Base-by-base conservation (phyloP, 306 rosid species). In the Aeschynomene evenia region DNA sequence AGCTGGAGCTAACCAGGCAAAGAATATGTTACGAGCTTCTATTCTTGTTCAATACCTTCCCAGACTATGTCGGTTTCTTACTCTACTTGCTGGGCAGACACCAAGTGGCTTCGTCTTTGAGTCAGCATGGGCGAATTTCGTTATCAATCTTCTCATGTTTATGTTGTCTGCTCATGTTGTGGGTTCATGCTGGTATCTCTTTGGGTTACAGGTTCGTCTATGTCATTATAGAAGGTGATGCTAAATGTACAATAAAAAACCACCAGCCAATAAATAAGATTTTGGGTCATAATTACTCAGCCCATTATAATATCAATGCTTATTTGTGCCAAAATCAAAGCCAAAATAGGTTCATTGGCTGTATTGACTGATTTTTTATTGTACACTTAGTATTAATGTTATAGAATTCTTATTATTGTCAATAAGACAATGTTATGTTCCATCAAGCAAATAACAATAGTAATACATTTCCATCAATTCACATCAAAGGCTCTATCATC, bases 171-270 rank as follows among this genome's bases (percentile, higher is more conserved):
- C 84, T 40, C 95, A 88, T 51, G 49, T 86, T 49, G 87, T 84
- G 18, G 95, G 95, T 45, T 82, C 95, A 13, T 65, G 77, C 75
- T 88, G 89, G 88, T 86, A 88, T 63, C 95, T 88, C 39, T 65
- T 88, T 22, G 95, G 95, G 18, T 74, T 88, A 73, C 95, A 88
- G 89, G 95, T 86, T 21, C 28, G 81, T 72, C 59, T 52, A 21
- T 40, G 9, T 24, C 28, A 46, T 77, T 52, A 52, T 9, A 21
- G 9, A 3, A 14, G n/a, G n/a, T n/a, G n/a, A n/a, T n/a, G n/a
- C n/a, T n/a, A n/a, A n/a, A n/a, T n/a, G n/a, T n/a, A n/a, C n/a
- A n/a, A n/a, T n/a, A n/a, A n/a, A n/a, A n/a, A n/a, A n/a, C n/a
- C n/a, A n/a, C n/a, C n/a, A n/a, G n/a, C n/a, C n/a, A n/a, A n/a